phyloP scores from a whole-genome alignment of 148 eudicot species.

The Cornus kousa region DNA sequence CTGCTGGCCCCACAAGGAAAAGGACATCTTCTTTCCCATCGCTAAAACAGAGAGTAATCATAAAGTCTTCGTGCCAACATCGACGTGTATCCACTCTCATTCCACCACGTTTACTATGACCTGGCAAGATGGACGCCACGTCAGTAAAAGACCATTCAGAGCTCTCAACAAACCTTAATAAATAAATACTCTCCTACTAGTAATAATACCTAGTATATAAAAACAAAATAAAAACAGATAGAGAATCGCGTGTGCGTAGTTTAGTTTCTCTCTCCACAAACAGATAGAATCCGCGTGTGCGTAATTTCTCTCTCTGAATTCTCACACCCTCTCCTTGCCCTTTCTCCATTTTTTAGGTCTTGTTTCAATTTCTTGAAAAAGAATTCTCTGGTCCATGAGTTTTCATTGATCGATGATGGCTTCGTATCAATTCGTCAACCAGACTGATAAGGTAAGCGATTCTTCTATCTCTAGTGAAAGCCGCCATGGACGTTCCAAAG shows the following conservation, averaged over 20 bases:
- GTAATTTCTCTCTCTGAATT: neutral
- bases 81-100: no score
- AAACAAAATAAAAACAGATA: neutral
- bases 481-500: slow-evolving; percentile 19
- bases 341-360: neutral
- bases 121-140: no score
- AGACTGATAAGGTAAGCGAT: neutral
- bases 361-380: neutral
- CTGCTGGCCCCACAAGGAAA: no score
- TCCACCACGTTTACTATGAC: no score
- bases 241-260: neutral
- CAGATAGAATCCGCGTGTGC: neutral
- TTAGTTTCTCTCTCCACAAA: neutral
- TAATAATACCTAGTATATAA: no score
- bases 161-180: neutral
- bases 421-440: slow-evolving; percentile 7
- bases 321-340: neutral
- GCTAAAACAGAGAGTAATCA: no score
- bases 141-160: neutral
- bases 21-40: no score
- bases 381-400: neutral
- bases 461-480: neutral
- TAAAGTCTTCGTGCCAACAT: no score
- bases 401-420: neutral
- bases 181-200: no score